Percentiles rank a stretch among this genome's conserved stretches.
Conservation (phyloP, 148 eudicot genomes). For the Fagopyrum tataricum region DNA sequence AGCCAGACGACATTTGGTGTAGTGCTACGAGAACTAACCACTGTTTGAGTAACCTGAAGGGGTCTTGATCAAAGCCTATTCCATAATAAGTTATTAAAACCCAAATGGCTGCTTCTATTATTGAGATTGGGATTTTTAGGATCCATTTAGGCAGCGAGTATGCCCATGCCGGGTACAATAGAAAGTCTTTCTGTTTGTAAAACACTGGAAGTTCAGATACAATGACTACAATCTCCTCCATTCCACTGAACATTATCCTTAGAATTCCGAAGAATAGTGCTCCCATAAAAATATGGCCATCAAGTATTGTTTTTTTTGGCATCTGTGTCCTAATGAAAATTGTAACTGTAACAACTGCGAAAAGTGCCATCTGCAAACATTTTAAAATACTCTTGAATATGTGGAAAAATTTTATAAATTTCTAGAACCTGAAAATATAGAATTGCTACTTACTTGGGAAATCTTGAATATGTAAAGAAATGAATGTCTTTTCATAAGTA, state of each 20-base stretch:
- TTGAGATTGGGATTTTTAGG: conserved; percentile 63
- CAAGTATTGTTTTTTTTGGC: conserved; percentile 46
- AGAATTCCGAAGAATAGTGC: conserved; percentile 53
- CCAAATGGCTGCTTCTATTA: conserved; percentile 62
- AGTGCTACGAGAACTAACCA: conserved; percentile 19
- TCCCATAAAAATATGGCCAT: conserved; percentile 62
- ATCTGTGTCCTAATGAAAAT: conserved; percentile 50
- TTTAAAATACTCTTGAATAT: neutral
- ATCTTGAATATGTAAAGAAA: conserved; percentile 33
- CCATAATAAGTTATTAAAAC: conserved; percentile 55
- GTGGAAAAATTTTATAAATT: neutral
- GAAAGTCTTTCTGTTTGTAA: conserved; percentile 69
- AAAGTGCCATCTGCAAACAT: conserved; percentile 43
- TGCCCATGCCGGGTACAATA: conserved; percentile 83
- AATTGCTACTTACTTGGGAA: conserved; percentile 16
- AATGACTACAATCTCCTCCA: conserved; percentile 56
- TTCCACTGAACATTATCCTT: conserved; percentile 68
- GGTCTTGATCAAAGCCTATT: conserved; percentile 19
- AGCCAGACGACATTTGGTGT: conserved; percentile 23
- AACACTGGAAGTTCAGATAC: conserved; percentile 67
- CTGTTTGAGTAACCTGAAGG: conserved; percentile 21
- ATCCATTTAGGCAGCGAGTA: conserved; percentile 67
- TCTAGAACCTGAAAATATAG: neutral
- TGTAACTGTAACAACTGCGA: conserved; percentile 46
- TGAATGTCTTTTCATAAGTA: conserved; percentile 40